Conservation (phyloP, 2,329 filamentous ascomycete species). For the Ophiostoma montium region DNA sequence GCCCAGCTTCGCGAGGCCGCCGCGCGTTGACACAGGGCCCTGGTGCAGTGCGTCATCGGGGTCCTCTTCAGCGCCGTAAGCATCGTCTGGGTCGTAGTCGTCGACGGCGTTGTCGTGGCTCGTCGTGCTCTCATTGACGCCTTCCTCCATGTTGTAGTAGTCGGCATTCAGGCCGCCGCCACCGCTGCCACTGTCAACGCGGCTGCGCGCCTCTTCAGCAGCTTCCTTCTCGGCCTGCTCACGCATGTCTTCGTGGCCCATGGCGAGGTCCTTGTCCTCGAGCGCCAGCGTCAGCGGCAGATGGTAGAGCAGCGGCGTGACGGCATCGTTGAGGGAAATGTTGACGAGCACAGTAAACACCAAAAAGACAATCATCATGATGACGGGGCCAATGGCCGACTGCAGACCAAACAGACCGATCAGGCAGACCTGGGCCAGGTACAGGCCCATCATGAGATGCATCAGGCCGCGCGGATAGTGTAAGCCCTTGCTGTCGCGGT, state of each 20-base stretch:
- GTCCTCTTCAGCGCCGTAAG: slow-evolving; percentile 23
- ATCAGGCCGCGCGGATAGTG: slow-evolving; percentile 80
- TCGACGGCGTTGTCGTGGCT: neutral
- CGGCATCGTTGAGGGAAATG: slow-evolving; percentile 51
- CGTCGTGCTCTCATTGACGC: neutral
- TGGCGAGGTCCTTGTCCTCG: slow-evolving; percentile 17
- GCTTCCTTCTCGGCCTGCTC: slow-evolving; percentile 2
- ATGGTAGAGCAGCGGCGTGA: slow-evolving; percentile 57
- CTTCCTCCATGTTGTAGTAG: slow-evolving; percentile 20
- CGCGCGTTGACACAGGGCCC: slow-evolving; percentile 9
- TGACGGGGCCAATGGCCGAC: slow-evolving; percentile 51
- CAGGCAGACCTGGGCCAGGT: slow-evolving; percentile 65
- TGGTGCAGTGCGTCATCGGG: slow-evolving; percentile 20
- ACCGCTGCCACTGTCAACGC: neutral
- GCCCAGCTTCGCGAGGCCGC: slow-evolving; percentile 15
- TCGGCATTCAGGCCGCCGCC: slow-evolving; percentile 17
- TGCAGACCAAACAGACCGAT: slow-evolving; percentile 68
- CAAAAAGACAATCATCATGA: slow-evolving; percentile 62
- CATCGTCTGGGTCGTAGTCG: neutral
- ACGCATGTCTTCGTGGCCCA: slow-evolving; percentile 11
- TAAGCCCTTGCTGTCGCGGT: slow-evolving; percentile 77
- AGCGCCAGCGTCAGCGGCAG: slow-evolving; percentile 52
- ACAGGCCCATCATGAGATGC: slow-evolving; percentile 70
- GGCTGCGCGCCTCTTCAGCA: neutral
- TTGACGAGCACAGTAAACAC: slow-evolving; percentile 68